Evolutionary conservation across 139 green algal species (phyloP).

Genomic region (Volvox reticuliferus): DNA sequence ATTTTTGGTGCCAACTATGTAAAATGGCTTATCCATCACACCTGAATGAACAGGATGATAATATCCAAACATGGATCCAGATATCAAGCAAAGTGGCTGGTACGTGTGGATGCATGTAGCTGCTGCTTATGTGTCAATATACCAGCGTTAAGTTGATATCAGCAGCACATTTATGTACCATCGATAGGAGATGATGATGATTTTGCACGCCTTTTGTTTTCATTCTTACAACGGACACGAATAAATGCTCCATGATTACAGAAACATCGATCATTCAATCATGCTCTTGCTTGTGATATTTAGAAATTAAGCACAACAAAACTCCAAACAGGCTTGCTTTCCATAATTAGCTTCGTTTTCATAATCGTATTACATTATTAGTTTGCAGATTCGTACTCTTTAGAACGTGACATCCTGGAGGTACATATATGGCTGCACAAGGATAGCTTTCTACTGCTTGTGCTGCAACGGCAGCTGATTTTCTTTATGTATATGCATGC

Average conservation of each 20-base stretch:
- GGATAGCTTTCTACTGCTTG: not conserved
- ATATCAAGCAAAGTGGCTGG: conserved; percentile 16
- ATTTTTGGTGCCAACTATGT: too few species aligned
- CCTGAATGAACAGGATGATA: not conserved
- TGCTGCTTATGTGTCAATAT: not conserved
- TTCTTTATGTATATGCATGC: not conserved
- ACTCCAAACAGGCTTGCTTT: too few species aligned
- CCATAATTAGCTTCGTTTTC: too few species aligned
- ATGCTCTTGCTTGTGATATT: too few species aligned
- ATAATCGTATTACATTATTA: not conserved
- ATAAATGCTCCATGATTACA: not conserved
- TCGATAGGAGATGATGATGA: not conserved
- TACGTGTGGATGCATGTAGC: not conserved
- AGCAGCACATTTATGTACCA: not conserved
- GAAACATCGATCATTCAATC: not conserved
- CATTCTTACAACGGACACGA: not conserved
- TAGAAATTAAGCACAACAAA: too few species aligned
- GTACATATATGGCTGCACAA: not conserved
- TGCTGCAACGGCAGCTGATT: not conserved
- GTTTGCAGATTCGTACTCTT: not conserved
- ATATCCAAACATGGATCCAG: conserved; percentile 10
- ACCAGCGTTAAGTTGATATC: not conserved
- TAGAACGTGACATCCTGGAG: too few species aligned
- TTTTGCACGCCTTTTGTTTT: not conserved
- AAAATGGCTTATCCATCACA: not conserved